These are phyloP conservation scores for Mucor mucedo DNA, from an alignment of 371 early-diverging fungal species.

Conservation along the genomic window DNA sequence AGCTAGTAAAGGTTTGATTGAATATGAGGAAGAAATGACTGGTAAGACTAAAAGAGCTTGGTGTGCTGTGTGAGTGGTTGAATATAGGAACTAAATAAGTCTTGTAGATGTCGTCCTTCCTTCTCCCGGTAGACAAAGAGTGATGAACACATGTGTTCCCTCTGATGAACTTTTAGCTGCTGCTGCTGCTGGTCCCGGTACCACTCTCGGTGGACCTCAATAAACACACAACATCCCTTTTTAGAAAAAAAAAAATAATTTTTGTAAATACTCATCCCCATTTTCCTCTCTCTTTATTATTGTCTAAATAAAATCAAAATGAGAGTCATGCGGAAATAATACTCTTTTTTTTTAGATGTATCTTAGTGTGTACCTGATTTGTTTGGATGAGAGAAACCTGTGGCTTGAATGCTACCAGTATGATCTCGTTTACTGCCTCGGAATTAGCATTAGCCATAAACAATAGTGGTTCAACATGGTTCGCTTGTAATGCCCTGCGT, in stretches of 20 bases:
- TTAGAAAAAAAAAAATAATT: background rate
- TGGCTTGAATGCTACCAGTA: too few species aligned
- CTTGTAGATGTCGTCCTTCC: constrained; percentile 37
- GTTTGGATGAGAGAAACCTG: too few species aligned
- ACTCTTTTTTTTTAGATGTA: too few species aligned
- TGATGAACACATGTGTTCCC: constrained; percentile 35
- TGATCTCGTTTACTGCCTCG: too few species aligned
- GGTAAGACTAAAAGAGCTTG: constrained; percentile 37
- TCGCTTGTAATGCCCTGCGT: too few species aligned
- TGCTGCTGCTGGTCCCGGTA: constrained; percentile 54
- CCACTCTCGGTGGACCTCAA: constrained; percentile 50
- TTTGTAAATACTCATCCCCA: constrained; percentile 1
- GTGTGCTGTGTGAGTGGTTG: background rate
- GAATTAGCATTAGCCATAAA: too few species aligned
- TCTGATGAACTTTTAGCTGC: constrained; percentile 47
- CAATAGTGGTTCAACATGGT: too few species aligned
- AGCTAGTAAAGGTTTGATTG: constrained; percentile 41
- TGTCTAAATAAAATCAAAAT: constrained; percentile 23
- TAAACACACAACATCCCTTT: background rate
- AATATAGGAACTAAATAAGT: background rate
- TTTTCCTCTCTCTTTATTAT: background rate
- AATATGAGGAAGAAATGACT: constrained; percentile 53
- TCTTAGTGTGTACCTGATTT: too few species aligned
- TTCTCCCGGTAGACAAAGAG: constrained; percentile 39
- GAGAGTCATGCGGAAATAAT: constrained; percentile 38